Conservation (phyloP, 1,139 yeast species). For the Protomyces inundatus region DNA sequence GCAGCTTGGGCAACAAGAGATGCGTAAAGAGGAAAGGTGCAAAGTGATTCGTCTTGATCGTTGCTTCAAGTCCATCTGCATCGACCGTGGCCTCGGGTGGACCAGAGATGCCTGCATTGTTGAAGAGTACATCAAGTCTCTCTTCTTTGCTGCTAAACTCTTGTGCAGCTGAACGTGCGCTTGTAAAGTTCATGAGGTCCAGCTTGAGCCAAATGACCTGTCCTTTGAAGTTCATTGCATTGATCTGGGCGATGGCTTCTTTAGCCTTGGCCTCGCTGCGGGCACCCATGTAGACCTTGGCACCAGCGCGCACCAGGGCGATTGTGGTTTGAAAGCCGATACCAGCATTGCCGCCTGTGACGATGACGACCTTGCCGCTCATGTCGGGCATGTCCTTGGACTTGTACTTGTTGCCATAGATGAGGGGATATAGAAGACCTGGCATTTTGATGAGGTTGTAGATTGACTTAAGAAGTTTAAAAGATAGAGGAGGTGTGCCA, state of each 20-base stretch:
- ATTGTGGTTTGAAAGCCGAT: slow-evolving; percentile 32
- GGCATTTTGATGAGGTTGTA: not conserved
- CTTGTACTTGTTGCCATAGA: slow-evolving; percentile 36
- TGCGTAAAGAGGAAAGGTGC: slow-evolving; percentile 58
- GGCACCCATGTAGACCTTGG: slow-evolving; percentile 45
- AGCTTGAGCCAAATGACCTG: slow-evolving; percentile 45
- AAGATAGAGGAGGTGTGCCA: too few species aligned
- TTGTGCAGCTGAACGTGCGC: slow-evolving; percentile 55
- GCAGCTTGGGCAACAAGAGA: not conserved
- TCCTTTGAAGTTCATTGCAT: slow-evolving; percentile 34
- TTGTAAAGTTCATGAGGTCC: slow-evolving; percentile 56
- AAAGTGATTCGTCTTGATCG: slow-evolving; percentile 71
- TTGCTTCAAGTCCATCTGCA: slow-evolving; percentile 70
- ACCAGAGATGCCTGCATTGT: slow-evolving; percentile 80
- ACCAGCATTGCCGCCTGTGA: slow-evolving; percentile 33
- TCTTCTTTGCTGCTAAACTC: slow-evolving; percentile 50
- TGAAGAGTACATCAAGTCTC: slow-evolving; percentile 56
- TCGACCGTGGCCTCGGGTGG: slow-evolving; percentile 53
- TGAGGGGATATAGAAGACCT: slow-evolving; percentile 13
- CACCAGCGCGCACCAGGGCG: slow-evolving; percentile 39
- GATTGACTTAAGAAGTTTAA: not conserved
- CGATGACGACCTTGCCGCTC: slow-evolving; percentile 38
- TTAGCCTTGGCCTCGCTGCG: slow-evolving; percentile 42
- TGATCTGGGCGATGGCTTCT: slow-evolving; percentile 39
- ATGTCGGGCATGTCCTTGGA: slow-evolving; percentile 46